phyloP scores from a whole-genome alignment of 1,284 basidiomycete genomes.

The Cryptococcus maquisensis region DNA sequence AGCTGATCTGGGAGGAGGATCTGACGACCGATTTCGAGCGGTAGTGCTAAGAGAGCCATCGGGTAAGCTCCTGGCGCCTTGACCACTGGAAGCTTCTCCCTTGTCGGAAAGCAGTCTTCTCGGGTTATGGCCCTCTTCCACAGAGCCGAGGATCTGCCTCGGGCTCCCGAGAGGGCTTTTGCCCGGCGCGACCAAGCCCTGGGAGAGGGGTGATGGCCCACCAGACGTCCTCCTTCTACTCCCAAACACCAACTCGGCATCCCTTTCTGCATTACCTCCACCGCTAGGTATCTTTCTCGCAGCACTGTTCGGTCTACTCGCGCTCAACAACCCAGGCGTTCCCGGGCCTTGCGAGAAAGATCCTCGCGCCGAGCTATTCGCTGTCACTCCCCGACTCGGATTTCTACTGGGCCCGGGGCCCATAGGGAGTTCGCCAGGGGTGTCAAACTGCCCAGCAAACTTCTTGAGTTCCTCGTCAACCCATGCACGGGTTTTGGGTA shows the following conservation, averaged over 20 bases:
- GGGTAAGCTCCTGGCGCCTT: constrained; percentile 24
- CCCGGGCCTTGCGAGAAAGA: constrained; percentile 1
- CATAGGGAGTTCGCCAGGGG: background rate
- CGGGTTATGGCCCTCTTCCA: constrained; percentile 1
- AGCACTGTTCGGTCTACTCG: constrained; percentile 19
- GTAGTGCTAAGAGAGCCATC: constrained; percentile 12
- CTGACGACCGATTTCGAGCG: constrained; percentile 11
- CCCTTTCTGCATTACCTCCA: background rate
- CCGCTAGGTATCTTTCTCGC: background rate
- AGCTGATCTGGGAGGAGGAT: constrained; percentile 16
- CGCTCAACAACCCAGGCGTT: constrained; percentile 22
- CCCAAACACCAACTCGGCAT: constrained; percentile 7
- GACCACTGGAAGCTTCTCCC: background rate
- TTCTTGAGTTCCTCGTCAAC: constrained; percentile 42
- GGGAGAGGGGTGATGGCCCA: constrained; percentile 14
- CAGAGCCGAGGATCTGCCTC: constrained; percentile 8
- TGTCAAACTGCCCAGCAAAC: constrained; percentile 39
- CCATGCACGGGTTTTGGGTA: constrained; percentile 39
- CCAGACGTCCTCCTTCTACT: constrained; percentile 5
- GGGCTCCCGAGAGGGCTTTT: constrained; percentile 4
- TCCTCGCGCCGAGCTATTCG: background rate
- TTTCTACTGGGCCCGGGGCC: background rate
- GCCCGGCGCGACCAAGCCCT: background rate
- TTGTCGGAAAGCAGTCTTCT: no score
- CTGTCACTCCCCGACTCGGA: background rate